Evolutionary conservation across 1,284 basidiomycete genomes (phyloP).

Genomic region (Ceratobasidium sp.): DNA sequence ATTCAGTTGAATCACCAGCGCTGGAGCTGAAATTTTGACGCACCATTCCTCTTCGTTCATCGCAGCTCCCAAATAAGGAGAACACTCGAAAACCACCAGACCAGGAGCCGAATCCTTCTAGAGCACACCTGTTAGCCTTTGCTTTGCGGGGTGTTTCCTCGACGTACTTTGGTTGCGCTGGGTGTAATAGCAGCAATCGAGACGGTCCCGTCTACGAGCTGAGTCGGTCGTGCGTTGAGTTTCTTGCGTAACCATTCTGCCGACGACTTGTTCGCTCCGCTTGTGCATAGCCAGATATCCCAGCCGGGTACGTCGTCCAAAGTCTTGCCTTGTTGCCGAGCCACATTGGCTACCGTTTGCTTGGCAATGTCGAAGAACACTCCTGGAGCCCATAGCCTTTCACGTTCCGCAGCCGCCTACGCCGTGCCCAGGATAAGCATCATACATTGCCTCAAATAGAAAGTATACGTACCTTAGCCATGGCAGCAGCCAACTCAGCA

Average conservation of each 20-base stretch:
- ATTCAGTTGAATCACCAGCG: neutral
- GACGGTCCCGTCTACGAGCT: conserved; percentile 39
- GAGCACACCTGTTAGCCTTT: neutral
- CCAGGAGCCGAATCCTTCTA: conserved; percentile 43
- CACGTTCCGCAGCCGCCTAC: conserved; percentile 39
- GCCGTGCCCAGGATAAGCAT: neutral
- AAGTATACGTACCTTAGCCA: conserved; percentile 32
- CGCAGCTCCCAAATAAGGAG: conserved; percentile 39
- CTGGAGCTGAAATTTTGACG: neutral
- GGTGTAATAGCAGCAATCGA: conserved; percentile 33
- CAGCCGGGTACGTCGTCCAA: conserved; percentile 31
- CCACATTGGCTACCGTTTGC: neutral
- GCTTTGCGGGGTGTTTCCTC: neutral
- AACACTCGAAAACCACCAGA: conserved; percentile 41
- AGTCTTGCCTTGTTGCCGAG: conserved; percentile 6
- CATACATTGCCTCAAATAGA: neutral
- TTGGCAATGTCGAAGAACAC: conserved; percentile 37
- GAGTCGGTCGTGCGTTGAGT: conserved; percentile 36
- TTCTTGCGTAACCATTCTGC: conserved; percentile 42
- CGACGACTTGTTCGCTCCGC: conserved; percentile 43
- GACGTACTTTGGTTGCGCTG: conserved; percentile 11
- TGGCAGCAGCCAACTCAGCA: conserved; percentile 38
- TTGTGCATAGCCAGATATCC: conserved; percentile 44
- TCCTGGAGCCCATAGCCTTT: conserved; percentile 40
- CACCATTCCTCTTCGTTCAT: conserved; percentile 42